Conservation (phyloP, 441 rosid genomes). For the Pelargonium australe region DNA sequence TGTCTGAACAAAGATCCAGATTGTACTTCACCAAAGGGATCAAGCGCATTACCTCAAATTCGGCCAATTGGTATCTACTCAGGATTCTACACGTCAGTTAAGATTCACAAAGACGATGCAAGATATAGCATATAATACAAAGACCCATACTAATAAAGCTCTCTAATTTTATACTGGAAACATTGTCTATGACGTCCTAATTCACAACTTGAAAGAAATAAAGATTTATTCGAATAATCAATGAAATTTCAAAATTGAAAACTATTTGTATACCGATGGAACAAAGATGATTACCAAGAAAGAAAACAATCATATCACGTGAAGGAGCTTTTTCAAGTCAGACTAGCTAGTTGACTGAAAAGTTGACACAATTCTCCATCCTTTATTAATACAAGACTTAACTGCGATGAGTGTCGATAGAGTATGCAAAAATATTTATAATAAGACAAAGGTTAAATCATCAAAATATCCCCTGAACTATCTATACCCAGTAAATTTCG, state of each 20-base stretch:
- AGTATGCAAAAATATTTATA: not conserved
- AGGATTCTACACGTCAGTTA: conserved; percentile 60
- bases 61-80: conserved; percentile 77
- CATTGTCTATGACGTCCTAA: not conserved
- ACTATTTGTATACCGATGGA: not conserved
- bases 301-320: not conserved
- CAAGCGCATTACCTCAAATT: conserved; percentile 61
- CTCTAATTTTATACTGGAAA: too few relatives aligned
- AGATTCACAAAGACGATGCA: conserved; percentile 29
- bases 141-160: not conserved
- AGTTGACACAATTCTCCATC: not conserved
- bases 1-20: not conserved
- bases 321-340: too few relatives aligned
- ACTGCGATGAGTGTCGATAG: conserved; percentile 1
- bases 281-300: not conserved
- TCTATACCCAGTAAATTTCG: too few relatives aligned
- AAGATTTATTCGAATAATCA: not conserved
- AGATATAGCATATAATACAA: conserved; percentile 2
- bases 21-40: not conserved
- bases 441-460: too few relatives aligned
- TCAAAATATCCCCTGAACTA: too few relatives aligned
- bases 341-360: not conserved
- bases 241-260: not conserved
- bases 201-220: not conserved
- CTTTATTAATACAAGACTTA: not conserved